Percentiles rank a stretch among this genome's conserved stretches.
Conservation (phyloP, 257 asterid species). For the Capsicum baccatum region DNA sequence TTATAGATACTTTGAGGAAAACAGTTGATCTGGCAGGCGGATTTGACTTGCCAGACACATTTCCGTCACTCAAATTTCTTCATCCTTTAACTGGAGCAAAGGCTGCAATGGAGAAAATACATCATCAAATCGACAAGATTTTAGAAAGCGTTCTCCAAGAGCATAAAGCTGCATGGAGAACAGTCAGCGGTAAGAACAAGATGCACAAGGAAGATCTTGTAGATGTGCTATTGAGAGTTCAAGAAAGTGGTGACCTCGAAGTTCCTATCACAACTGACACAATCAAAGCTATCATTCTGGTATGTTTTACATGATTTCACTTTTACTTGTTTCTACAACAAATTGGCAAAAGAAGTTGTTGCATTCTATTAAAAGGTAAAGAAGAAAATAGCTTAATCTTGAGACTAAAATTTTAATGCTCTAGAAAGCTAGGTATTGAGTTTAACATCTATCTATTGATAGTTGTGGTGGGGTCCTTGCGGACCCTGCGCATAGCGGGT, state of each 20-base stretch:
- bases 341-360: neutral
- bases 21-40: constrained; percentile 20
- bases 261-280: constrained; percentile 23
- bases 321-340: neutral
- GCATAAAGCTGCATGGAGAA: neutral
- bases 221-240: constrained; percentile 24
- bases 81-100: constrained; percentile 13
- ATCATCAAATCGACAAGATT: constrained; percentile 17
- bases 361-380: neutral
- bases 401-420: neutral
- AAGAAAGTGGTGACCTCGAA: constrained; percentile 19
- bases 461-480: too few relatives aligned
- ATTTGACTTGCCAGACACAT: constrained; percentile 24
- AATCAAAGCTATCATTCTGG: constrained; percentile 14
- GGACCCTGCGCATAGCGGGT: too few relatives aligned
- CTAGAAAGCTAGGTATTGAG: neutral
- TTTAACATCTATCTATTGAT: neutral
- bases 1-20: constrained; percentile 17
- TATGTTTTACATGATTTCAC: neutral
- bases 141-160: constrained; percentile 11
- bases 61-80: constrained; percentile 17
- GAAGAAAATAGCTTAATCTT: neutral
- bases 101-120: constrained; percentile 24
- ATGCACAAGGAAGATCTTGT: constrained; percentile 17
- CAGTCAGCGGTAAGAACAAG: neutral